phyloP scores from a whole-genome alignment of 176 grass and related monocot genomes.

The Rhynchospora pubera region DNA sequence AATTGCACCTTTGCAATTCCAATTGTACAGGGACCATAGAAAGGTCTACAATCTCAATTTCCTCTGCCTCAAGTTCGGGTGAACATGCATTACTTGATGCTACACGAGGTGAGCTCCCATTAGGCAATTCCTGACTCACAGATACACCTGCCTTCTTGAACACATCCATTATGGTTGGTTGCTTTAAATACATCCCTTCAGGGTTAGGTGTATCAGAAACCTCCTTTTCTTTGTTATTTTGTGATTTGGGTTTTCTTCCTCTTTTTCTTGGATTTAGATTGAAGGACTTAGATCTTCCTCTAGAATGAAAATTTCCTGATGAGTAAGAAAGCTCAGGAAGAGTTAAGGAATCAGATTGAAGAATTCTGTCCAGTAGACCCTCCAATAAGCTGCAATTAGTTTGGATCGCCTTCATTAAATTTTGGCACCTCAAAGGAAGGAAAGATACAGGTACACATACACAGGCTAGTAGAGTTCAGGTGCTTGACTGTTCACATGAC shows the following conservation, averaged over 20 bases:
- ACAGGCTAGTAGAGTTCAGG: background rate
- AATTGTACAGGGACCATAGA: constrained; percentile 44
- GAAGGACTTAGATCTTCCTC: constrained; percentile 36
- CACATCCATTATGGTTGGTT: constrained; percentile 61
- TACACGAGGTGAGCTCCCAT: constrained; percentile 43
- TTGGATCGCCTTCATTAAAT: background rate
- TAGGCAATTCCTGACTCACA: constrained; percentile 48
- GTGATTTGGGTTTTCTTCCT: constrained; percentile 36
- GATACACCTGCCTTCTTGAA: constrained; percentile 64
- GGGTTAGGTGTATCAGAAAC: constrained; percentile 34
- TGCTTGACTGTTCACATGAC: background rate
- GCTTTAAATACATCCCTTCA: constrained; percentile 50
- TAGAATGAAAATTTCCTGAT: constrained; percentile 38
- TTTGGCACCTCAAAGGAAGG: background rate
- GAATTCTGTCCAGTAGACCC: constrained; percentile 49
- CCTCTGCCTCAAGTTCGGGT: constrained; percentile 38
- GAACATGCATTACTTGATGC: constrained; percentile 13
- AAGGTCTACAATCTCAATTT: constrained; percentile 66
- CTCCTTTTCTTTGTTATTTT: constrained; percentile 44
- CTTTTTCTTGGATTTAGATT: constrained; percentile 33
- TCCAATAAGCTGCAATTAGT: constrained; percentile 66
- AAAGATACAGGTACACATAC: background rate
- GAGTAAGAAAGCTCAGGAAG: constrained; percentile 62
- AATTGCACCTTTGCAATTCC: constrained; percentile 78
- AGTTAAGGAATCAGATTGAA: constrained; percentile 50